Conservation (phyloP, 495 filamentous ascomycete species). For the Aspergillus kassunensis region DNA sequence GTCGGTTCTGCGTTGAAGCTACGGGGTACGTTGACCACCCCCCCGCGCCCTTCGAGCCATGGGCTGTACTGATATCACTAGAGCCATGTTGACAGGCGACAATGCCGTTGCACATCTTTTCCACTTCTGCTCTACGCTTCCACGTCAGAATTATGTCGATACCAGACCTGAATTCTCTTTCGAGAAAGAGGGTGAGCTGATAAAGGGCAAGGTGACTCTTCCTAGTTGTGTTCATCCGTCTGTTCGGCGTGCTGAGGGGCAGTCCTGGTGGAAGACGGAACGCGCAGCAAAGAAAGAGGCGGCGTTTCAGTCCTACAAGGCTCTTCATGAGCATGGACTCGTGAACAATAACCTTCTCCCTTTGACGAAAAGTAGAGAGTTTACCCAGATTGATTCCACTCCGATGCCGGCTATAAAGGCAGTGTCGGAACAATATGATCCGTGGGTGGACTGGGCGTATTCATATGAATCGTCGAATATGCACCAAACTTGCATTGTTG, state of each 20-base stretch:
- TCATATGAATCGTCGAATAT: slow-evolving; percentile 44
- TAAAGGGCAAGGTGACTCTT: slow-evolving; percentile 53
- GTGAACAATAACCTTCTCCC: slow-evolving; percentile 81
- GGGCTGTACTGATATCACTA: slow-evolving; percentile 24
- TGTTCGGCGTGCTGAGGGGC: slow-evolving; percentile 54
- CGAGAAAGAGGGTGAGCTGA: slow-evolving; percentile 15
- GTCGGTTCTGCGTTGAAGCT: slow-evolving; percentile 43
- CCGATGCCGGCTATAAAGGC: slow-evolving; percentile 32
- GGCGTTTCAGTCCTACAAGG: slow-evolving; percentile 75
- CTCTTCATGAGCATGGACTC: slow-evolving; percentile 64
- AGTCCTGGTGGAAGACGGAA: slow-evolving; percentile 62
- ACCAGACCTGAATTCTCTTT: slow-evolving; percentile 47
- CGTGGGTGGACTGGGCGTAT: slow-evolving; percentile 60
- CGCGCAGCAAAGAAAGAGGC: slow-evolving; percentile 75
- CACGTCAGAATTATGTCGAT: slow-evolving; percentile 51
- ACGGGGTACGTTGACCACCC: slow-evolving; percentile 49
- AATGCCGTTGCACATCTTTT: slow-evolving; percentile 71
- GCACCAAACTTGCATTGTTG: slow-evolving; percentile 29
- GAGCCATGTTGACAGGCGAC: slow-evolving; percentile 69
- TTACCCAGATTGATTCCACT: slow-evolving; percentile 8
- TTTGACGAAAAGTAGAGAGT: slow-evolving; percentile 24
- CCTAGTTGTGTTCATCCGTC: slow-evolving; percentile 64
- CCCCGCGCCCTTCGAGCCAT: not conserved
- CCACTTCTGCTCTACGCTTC: slow-evolving; percentile 73
- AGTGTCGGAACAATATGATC: slow-evolving; percentile 57